Conservation (phyloP, 2,329 filamentous ascomycete species). For the Penicillium sumatraense region DNA sequence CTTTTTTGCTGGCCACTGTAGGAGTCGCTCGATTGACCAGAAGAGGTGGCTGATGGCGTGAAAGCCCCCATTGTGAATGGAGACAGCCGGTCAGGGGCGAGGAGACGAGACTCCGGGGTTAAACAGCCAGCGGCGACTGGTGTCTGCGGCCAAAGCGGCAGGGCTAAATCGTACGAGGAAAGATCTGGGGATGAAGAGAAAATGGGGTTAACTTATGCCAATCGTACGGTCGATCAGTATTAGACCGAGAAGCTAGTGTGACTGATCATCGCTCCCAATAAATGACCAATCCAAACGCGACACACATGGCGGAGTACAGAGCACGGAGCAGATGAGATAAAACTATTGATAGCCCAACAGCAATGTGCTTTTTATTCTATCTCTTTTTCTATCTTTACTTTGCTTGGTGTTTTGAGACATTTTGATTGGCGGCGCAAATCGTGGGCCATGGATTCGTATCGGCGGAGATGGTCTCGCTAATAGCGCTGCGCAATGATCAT, state of each 20-base stretch:
- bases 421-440: neutral
- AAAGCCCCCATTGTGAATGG: neutral
- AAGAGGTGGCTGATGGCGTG: slow-evolving; percentile 1
- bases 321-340: neutral
- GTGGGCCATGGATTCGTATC: slow-evolving; percentile 7
- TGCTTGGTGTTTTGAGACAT: neutral
- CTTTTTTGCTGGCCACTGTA: neutral
- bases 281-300: slow-evolving; percentile 3
- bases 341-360: neutral
- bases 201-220: slow-evolving; percentile 4
- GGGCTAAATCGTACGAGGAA: neutral
- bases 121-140: neutral
- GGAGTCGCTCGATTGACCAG: neutral
- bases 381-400: neutral
- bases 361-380: neutral
- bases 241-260: slow-evolving; percentile 2
- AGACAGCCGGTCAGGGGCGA: neutral
- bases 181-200: slow-evolving; percentile 1
- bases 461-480: neutral
- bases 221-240: slow-evolving; percentile 2
- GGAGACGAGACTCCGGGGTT: neutral
- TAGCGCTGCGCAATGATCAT: slow-evolving; percentile 7
- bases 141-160: neutral
- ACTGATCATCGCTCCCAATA: slow-evolving; percentile 3
- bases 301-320: too few relatives aligned